phyloP scores from a whole-genome alignment of 2,329 filamentous ascomycete genomes.

The Arthrobotrys musiformis region DNA sequence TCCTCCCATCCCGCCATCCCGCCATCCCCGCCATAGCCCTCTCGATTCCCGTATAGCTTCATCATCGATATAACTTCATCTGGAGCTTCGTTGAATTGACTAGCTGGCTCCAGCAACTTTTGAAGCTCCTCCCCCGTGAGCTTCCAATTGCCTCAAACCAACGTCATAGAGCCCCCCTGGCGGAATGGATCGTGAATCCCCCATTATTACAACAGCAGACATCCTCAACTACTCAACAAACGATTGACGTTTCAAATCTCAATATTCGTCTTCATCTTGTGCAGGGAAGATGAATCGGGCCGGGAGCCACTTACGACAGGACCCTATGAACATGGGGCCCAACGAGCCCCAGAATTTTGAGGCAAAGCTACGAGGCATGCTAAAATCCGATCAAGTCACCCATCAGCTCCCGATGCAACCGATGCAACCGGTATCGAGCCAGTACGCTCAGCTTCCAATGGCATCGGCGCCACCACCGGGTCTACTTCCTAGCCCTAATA shows the following conservation, averaged over 20 bases:
- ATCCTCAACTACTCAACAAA: slow-evolving; percentile 48
- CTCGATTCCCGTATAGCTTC: neutral
- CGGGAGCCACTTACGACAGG: slow-evolving; percentile 7
- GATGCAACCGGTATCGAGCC: neutral
- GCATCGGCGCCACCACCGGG: slow-evolving; percentile 21
- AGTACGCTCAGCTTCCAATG: slow-evolving; percentile 20
- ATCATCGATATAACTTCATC: neutral
- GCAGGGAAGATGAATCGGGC: slow-evolving; percentile 6
- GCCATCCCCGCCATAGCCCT: neutral
- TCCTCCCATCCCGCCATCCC: neutral
- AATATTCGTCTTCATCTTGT: neutral
- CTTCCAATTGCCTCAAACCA: neutral
- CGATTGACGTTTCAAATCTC: slow-evolving; percentile 31
- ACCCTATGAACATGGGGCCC: slow-evolving; percentile 1
- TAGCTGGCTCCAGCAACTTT: neutral
- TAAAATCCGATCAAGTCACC: slow-evolving; percentile 3
- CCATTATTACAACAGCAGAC: slow-evolving; percentile 25
- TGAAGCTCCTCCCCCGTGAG: neutral
- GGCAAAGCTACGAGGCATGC: slow-evolving; percentile 44
- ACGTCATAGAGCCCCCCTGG: neutral
- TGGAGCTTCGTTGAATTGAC: neutral
- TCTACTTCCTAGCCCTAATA: slow-evolving; percentile 33
- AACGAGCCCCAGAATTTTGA: slow-evolving; percentile 23
- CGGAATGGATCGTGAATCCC: slow-evolving; percentile 55
- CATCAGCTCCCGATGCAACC: neutral